Evolutionary conservation across 2,329 filamentous ascomycete genomes (phyloP), one percentile per base, ranked within the genome.

Genomic region (Sarocladium brachiariae): DNA sequence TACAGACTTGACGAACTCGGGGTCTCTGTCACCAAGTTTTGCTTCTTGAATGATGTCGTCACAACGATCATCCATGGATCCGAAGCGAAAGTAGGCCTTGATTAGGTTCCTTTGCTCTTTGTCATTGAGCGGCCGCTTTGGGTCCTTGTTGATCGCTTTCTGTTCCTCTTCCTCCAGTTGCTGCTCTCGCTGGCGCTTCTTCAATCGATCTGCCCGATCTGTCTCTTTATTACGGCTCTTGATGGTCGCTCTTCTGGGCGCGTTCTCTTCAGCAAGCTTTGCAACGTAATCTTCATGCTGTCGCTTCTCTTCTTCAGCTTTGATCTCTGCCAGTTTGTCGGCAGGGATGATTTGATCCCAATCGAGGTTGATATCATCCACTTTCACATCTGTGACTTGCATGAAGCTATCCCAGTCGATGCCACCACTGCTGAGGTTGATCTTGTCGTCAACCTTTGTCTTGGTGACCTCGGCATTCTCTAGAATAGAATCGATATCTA

Each of bases 311-410:
- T 97, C 92, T 48, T 95, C 89, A 0, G 83, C 84, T 65, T 95
- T 96, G 68, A 97, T 87, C 53, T 84, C 84, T 14, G 91, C 91
- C 16, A 99, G 78, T 61, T 96, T 84, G 7, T 96, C 90, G 53
- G 91, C 90, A 1, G 93, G 95, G 58, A 99, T 97, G 60, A 99
- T 99, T 57, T 97, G 87, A 61, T 99, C 93, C 93, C 93, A 99
- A 58, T 95, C 90, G 23, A 97, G 83, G 56, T 74, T 71, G 46
- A 81, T 72, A 48, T 83, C 78, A 53, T 97, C 88, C 21, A 97
- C 87, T 70, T 97, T 97, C 67, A 97, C 92, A 66, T 99, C 93
- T 1, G 93, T 96, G 62, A 96, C 95, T 63, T 97, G 90, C 72
- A 99, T 84, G 67, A 97, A 99, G 55, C 96, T 95, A 64, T 96